phyloP scores from a whole-genome alignment of 495 filamentous ascomycete species.

The Neurospora sp. region DNA sequence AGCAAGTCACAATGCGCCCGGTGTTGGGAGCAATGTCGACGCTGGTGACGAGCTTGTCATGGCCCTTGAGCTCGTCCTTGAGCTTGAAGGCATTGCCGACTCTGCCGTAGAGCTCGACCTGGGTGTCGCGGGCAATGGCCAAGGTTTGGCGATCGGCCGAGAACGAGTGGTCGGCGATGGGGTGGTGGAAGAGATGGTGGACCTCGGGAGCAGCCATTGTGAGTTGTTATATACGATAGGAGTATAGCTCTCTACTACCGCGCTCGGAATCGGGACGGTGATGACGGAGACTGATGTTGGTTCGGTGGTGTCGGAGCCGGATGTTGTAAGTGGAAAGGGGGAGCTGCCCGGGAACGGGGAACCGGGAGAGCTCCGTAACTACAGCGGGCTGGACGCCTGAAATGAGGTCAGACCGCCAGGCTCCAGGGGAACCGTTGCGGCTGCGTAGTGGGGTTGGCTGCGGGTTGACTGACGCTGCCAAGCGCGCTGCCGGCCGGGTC shows the following conservation, averaged over 20 bases:
- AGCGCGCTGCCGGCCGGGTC: background rate
- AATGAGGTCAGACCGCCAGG: background rate
- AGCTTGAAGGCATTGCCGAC: slow-evolving; percentile 69
- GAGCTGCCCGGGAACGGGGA: background rate
- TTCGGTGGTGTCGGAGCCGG: slow-evolving; percentile 2
- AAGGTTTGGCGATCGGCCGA: slow-evolving; percentile 81
- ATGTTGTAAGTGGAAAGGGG: background rate
- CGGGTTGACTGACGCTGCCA: background rate
- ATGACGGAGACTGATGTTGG: slow-evolving; percentile 5
- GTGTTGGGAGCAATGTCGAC: slow-evolving; percentile 88
- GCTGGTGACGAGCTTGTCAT: slow-evolving; percentile 92
- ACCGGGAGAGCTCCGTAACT: background rate
- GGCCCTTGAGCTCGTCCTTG: slow-evolving; percentile 85
- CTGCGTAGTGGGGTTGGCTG: background rate
- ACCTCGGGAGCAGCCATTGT: slow-evolving; percentile 78
- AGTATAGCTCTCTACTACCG: slow-evolving; percentile 98
- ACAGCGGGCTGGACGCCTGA: background rate
- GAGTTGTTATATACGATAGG: slow-evolving; percentile 54
- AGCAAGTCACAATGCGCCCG: slow-evolving; percentile 93
- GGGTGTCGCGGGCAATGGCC: slow-evolving; percentile 83
- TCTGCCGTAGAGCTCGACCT: slow-evolving; percentile 77
- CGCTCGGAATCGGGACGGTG: slow-evolving; percentile 10
- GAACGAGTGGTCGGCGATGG: slow-evolving; percentile 97
- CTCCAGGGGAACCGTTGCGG: background rate
- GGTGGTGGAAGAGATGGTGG: slow-evolving; percentile 92